Conservation (phyloP, 2,329 filamentous ascomycete genomes). For the Penicillium janthinellum region DNA sequence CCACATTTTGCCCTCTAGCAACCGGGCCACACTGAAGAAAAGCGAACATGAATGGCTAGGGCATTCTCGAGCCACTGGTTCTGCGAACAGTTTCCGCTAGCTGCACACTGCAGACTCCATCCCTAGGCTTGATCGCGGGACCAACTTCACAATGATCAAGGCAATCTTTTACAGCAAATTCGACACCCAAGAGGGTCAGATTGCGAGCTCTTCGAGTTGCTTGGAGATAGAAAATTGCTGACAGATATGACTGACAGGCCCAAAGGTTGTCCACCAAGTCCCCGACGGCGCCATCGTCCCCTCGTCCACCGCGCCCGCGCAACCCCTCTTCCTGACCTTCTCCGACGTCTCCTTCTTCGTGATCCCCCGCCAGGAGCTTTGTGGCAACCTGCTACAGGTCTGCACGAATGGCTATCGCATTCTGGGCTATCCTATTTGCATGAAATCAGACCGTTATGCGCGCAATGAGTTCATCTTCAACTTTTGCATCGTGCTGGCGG, state of each 20-base stretch:
- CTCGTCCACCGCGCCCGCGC: conserved; percentile 46
- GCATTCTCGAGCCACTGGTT: neutral
- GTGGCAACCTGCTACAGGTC: conserved; percentile 80
- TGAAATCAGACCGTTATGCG: conserved; percentile 77
- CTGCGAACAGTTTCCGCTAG: neutral
- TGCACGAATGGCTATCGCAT: conserved; percentile 75
- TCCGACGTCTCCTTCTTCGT: conserved; percentile 86
- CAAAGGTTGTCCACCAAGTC: conserved; percentile 66
- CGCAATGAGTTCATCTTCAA: conserved; percentile 99
- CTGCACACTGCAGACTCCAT: neutral
- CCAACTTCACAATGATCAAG: conserved; percentile 55
- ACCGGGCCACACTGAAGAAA: neutral
- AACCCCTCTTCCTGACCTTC: conserved; percentile 77
- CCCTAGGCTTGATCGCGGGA: conserved; percentile 5
- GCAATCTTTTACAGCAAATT: conserved; percentile 70
- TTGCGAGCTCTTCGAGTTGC: neutral
- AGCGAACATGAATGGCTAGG: neutral
- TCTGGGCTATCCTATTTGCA: conserved; percentile 85
- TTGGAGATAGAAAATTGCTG: neutral
- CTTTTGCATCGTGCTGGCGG: conserved; percentile 80
- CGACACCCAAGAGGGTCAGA: conserved; percentile 58
- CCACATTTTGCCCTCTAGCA: neutral
- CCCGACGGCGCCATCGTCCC: conserved; percentile 61
- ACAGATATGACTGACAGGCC: conserved; percentile 46
- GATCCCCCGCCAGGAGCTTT: conserved; percentile 92